Evolutionary conservation across 1,284 basidiomycete species (phyloP), one percentile per base, ranked within the genome.

Genomic region (Macrocybe sp.): DNA sequence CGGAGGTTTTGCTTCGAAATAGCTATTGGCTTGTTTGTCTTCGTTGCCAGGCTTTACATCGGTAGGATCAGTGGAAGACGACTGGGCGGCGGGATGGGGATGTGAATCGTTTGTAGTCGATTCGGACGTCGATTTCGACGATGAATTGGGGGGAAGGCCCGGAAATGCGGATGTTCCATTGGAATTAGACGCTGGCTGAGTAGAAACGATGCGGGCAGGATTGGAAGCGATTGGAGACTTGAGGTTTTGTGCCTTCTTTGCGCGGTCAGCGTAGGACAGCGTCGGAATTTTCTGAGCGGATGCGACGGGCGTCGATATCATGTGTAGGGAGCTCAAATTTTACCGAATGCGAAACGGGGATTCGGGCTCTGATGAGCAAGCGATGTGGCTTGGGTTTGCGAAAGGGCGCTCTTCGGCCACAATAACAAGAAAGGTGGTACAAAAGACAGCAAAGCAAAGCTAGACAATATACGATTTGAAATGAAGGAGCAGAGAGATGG

Each of bases 241-340:
- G 48, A 59, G 52, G 47, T 56, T 60, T 46, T 65, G 61, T 4
- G 63, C 64, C 47, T 66, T 78, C 68, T 75, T 83, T 47, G 78
- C 80, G 52, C 75, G 74, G 52, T 83, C 76, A 14, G 81, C 81
- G 56, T 83, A 83, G 29, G 80, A 81, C 44, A 78, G 66, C n/a
- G 53, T 39, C 32, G 45, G 41, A 4, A 51, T 33, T 48, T 57
- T 59, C 29, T 50, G 46, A 31, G 22, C 22, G 22, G 22, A 22
- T 22, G 22, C 22, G 22, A 22, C 22, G 22, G 22, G 22, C 22
- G 22, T 22, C 22, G 22, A 22, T 22, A 22, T 22, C 22, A 22
- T 22, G 22, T 22, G 22, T 22, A 22, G 22, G 22, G 22, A 22
- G 22, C 22, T 22, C 22, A 4, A 22, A 22, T 3, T 22, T 22